phyloP scores from a whole-genome alignment of 225 moss, liverwort and hornwort genomes.

The Pseudoscleropodium purum region DNA sequence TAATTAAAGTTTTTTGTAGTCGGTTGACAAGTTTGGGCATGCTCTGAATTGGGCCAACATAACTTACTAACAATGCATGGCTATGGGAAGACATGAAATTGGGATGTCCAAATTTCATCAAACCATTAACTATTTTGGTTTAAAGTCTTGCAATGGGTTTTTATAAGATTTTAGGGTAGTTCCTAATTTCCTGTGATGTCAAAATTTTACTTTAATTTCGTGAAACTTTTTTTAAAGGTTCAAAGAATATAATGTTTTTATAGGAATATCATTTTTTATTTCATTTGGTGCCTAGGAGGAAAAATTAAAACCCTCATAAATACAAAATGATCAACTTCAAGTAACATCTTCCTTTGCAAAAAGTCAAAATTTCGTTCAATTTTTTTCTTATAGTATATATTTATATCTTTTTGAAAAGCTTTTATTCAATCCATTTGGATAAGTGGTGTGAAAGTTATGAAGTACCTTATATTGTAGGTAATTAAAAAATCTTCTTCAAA shows the following conservation, averaged over 20 bases:
- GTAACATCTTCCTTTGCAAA: not conserved
- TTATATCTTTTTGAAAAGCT: not conserved
- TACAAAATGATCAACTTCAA: fast-evolving
- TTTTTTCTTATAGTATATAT: not conserved
- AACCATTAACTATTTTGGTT: not conserved
- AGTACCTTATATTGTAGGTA: not conserved
- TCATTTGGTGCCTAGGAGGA: too few species aligned
- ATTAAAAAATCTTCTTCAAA: not conserved
- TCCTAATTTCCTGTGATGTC: not conserved
- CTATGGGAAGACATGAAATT: not conserved
- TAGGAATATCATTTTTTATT: too few species aligned
- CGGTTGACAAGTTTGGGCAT: fast-evolving
- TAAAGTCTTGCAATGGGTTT: not conserved
- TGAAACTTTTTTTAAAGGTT: too few species aligned
- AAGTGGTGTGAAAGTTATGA: not conserved
- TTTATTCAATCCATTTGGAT: not conserved
- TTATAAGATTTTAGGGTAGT: not conserved
- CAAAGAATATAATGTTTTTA: too few species aligned
- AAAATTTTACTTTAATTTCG: too few species aligned
- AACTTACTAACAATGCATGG: fast-evolving
- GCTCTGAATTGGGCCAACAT: not conserved
- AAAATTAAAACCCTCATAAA: fast-evolving
- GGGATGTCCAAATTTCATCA: fast-evolving
- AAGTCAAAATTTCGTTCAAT: not conserved
- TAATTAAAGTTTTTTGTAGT: not conserved